Base-by-base conservation (phyloP, 345 rosid species). In the Durio zibethinus region DNA sequence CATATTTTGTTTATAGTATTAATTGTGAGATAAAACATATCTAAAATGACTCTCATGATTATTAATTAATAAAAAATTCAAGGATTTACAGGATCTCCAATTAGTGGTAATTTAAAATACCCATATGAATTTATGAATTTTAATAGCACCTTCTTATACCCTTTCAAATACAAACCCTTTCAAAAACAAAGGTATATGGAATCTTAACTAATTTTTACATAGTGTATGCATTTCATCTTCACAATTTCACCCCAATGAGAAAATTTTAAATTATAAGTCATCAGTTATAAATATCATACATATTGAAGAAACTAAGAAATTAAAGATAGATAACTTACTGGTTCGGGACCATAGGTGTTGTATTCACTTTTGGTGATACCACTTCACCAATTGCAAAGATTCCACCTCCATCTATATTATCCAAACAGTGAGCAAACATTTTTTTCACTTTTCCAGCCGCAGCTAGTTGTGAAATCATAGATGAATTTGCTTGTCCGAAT, bases 401-500 rank as follows among this genome's bases (percentile, higher is more conserved):
- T 73, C 99, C 99, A 43, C 99, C 99, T 38, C 98, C 99, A 36
- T 82, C 68, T 27, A 50, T 36, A 79, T 82, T 90, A 69, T 95
- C 97, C 81, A 95, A 81, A 84, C 99, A 94, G 84, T 94, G 99
- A 3, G 96, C 86, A 82, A 93, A 94, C 40, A 80, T 81, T 82
- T 77, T 88, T 84, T 89, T 91, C 2, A 88, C 89, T 50, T 83
- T 84, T 36, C 96, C 93, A 10, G 90, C 77, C 0, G 88, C 80
- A 77, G 98, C 90, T 64, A 95, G 87, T 85, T 95, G 99, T 56
- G 99, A 93, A 81, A 95, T 78, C 80, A 93, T 59, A 72, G 98
- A 95, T 54, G 98, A 85, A 78, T 90, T 91, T 70, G 95, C 70
- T 78, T 95, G 94, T 66, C 99, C 99, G 76, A 95, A 90, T 52